These are phyloP conservation scores for Xylariomycetidae sp. DNA, from an alignment of 2,329 filamentous ascomycete genomes.

Conservation along the genomic window DNA sequence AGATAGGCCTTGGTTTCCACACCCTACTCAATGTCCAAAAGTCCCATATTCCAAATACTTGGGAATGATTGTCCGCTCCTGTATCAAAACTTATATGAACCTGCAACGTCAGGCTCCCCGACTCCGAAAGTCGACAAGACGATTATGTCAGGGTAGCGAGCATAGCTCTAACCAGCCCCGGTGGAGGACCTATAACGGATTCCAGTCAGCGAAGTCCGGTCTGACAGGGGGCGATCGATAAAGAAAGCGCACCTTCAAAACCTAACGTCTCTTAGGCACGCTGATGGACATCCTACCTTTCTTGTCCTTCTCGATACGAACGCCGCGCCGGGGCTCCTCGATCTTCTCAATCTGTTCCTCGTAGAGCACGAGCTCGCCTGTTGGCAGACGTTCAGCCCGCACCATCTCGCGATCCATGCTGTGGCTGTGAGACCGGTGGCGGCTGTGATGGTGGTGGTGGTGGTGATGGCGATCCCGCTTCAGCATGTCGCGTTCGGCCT, in stretches of 20 bases:
- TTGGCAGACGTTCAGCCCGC: slow-evolving; percentile 51
- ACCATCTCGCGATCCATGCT: slow-evolving; percentile 49
- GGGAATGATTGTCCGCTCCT: no score
- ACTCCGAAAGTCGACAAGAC: no score
- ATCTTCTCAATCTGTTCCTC: slow-evolving; percentile 55
- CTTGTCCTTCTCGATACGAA: slow-evolving; percentile 80
- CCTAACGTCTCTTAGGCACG: slow-evolving; percentile 63
- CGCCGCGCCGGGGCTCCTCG: slow-evolving; percentile 49
- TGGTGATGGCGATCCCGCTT: slow-evolving; percentile 21
- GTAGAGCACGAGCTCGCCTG: slow-evolving; percentile 61
- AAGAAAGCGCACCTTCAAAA: slow-evolving; percentile 41
- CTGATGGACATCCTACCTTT: slow-evolving; percentile 94
- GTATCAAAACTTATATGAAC: no score
- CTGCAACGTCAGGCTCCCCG: no score
- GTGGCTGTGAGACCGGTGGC: slow-evolving; percentile 29
- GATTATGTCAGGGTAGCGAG: slow-evolving; percentile 64
- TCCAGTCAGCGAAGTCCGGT: slow-evolving; percentile 1
- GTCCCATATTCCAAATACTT: no score
- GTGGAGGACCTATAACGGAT: slow-evolving; percentile 52
- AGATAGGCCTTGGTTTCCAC: no score
- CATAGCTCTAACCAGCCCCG: slow-evolving; percentile 63
- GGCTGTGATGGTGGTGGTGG: slow-evolving; percentile 29
- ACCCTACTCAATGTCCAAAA: no score
- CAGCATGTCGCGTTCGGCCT: slow-evolving; percentile 49
- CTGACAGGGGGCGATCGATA: slow-evolving; percentile 6